A percentile compares a stretch with the other conserved stretches of the same genome.
These are phyloP conservation scores for Dactylellina haptotyla DNA, from an alignment of 2,329 filamentous ascomycete genomes.

Conservation along the genomic window DNA sequence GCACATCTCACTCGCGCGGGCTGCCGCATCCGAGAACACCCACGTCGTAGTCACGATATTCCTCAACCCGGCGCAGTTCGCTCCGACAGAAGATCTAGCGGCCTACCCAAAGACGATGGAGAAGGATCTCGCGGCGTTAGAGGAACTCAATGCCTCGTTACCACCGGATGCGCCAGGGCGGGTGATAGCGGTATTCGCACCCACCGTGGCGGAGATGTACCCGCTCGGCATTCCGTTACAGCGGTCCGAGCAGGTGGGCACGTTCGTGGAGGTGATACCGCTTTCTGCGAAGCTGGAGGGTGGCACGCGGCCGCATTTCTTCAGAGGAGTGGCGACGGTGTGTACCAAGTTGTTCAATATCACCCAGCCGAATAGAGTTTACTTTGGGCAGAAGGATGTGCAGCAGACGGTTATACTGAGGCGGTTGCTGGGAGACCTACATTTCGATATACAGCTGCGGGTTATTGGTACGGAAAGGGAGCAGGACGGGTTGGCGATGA, in stretches of 20 bases:
- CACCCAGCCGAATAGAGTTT: slow-evolving; percentile 78
- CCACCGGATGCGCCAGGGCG: slow-evolving; percentile 68
- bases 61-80: slow-evolving; percentile 97
- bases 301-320: slow-evolving; percentile 87
- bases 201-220: slow-evolving; percentile 85
- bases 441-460: slow-evolving; percentile 77
- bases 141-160: slow-evolving; percentile 76
- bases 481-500: slow-evolving; percentile 83
- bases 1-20: slow-evolving; percentile 84
- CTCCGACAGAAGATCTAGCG: slow-evolving; percentile 83
- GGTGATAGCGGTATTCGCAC: slow-evolving; percentile 85
- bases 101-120: slow-evolving; percentile 93
- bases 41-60: slow-evolving; percentile 91
- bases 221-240: slow-evolving; percentile 74
- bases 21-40: slow-evolving; percentile 83
- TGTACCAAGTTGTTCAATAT: slow-evolving; percentile 95
- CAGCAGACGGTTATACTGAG: slow-evolving; percentile 93
- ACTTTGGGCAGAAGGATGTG: slow-evolving; percentile 97
- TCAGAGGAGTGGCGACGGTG: slow-evolving; percentile 93
- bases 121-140: slow-evolving; percentile 74
- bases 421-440: slow-evolving; percentile 87
- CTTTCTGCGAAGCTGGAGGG: slow-evolving; percentile 85
- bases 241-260: slow-evolving; percentile 76
- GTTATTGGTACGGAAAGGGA: slow-evolving; percentile 81
- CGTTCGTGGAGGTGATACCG: slow-evolving; percentile 90